Percentiles rank a stretch among this genome's conserved stretches.
phyloP scores from a whole-genome alignment of 129 eudicot species.

The Flaveria sonorensis region DNA sequence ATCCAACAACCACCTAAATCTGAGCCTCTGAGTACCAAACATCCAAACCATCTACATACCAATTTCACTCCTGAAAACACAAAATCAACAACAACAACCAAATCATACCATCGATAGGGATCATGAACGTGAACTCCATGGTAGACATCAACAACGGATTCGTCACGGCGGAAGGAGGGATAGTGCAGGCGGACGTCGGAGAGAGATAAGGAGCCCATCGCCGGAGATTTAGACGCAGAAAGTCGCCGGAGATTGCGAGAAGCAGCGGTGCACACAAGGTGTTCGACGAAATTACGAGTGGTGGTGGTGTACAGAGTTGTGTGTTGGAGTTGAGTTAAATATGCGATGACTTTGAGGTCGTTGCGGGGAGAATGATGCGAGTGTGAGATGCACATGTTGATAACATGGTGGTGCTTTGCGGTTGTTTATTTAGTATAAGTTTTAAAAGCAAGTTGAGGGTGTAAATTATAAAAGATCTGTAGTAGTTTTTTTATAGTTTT shows the following conservation, averaged over 20 bases:
- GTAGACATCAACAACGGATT: conserved; percentile 77
- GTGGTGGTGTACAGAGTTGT: not conserved
- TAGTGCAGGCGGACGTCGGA: conserved; percentile 47
- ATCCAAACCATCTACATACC: not conserved
- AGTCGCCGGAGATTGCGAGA: conserved; percentile 25
- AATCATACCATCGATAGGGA: conserved; percentile 84
- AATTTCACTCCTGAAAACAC: not conserved
- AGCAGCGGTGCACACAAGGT: conserved; percentile 14
- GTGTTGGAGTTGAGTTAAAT: conserved; percentile 27
- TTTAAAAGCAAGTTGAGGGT: not conserved
- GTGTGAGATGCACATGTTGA: conserved; percentile 35
- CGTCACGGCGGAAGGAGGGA: conserved; percentile 77
- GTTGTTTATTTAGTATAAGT: no score
- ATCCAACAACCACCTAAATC: not conserved
- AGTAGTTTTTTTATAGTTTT: no score
- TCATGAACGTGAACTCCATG: conserved; percentile 82
- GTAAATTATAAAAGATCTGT: no score
- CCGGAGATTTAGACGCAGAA: conserved; percentile 18
- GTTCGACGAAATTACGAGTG: conserved; percentile 29
- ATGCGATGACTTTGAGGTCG: conserved; percentile 31
- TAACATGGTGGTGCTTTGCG: conserved; percentile 3
- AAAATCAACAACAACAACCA: not conserved
- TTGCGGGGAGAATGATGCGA: conserved; percentile 18
- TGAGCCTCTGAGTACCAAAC: not conserved
- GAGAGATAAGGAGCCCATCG: conserved; percentile 68